Percentiles rank a stretch among this genome's conserved stretches.
Evolutionary conservation across 2,329 filamentous ascomycete genomes (phyloP).

Genomic region (Hypoxylon sp.): DNA sequence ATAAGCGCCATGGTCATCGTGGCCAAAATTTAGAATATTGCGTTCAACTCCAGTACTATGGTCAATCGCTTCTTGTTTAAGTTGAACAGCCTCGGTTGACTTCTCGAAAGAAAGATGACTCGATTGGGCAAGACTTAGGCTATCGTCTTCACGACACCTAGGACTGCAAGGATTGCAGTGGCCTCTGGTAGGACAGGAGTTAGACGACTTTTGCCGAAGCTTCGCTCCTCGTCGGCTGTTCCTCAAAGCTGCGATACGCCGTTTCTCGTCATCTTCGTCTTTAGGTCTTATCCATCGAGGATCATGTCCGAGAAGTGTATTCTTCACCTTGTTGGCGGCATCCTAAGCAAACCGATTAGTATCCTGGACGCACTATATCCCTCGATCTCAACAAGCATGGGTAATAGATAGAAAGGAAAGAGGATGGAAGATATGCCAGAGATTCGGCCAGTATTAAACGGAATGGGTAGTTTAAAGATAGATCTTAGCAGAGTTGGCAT

Average conservation of each 20-base stretch:
- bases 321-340: constrained; percentile 70
- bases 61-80: constrained; percentile 13
- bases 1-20: constrained; percentile 6
- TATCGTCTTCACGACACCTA: constrained; percentile 41
- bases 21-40: neutral
- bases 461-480: neutral
- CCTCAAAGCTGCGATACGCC: constrained; percentile 58
- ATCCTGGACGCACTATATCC: neutral
- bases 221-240: constrained; percentile 52
- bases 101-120: constrained; percentile 44
- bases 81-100: constrained; percentile 1
- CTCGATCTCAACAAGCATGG: neutral
- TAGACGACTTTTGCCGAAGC: constrained; percentile 44
- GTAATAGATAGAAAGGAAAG: neutral
- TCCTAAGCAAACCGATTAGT: constrained; percentile 51
- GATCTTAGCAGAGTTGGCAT: neutral
- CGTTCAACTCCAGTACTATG: constrained; percentile 13
- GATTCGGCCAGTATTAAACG: neutral
- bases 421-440: neutral
- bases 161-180: constrained; percentile 46
- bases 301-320: constrained; percentile 68
- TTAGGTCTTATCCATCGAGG: constrained; percentile 69
- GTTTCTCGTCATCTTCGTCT: constrained; percentile 63
- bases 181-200: constrained; percentile 47
- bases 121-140: constrained; percentile 44